Percentiles rank a stretch among this genome's conserved stretches.
Evolutionary conservation across 1,284 basidiomycete species (phyloP).

Genomic region (Fomitopsis palustris): DNA sequence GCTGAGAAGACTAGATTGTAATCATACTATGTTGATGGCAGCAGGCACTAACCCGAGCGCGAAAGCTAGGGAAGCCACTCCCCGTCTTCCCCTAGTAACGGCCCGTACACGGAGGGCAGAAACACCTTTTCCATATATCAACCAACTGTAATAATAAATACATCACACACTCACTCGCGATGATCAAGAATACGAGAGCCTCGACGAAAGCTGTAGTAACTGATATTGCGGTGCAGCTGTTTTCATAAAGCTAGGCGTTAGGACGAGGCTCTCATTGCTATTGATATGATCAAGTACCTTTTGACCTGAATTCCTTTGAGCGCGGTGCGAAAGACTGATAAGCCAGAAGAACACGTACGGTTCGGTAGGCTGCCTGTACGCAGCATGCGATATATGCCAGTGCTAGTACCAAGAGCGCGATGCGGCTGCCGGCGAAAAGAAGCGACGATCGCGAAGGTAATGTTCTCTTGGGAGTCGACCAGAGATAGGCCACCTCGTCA

Average conservation of each 20-base stretch:
- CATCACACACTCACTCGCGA: neutral
- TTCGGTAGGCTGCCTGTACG: neutral
- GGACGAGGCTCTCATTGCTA: neutral
- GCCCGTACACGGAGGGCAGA: neutral
- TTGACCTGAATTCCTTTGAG: neutral
- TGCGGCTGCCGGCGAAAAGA: neutral
- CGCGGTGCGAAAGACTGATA: neutral
- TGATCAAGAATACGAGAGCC: neutral
- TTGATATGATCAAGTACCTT: neutral
- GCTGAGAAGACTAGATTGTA: neutral
- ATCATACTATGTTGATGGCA: neutral
- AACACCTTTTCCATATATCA: neutral
- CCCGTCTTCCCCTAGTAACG: neutral
- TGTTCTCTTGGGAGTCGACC: neutral
- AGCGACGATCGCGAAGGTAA: neutral
- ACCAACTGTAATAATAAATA: neutral
- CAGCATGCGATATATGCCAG: neutral
- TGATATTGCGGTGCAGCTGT: neutral
- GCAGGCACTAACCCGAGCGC: neutral
- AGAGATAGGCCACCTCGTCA: neutral
- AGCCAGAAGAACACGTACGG: neutral
- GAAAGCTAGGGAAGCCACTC: neutral
- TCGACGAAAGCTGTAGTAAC: neutral
- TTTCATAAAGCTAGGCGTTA: no score
- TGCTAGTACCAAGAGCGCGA: neutral